Conservation (phyloP, 805 yeast genomes). For the Saccharomycopsis javanensis region DNA sequence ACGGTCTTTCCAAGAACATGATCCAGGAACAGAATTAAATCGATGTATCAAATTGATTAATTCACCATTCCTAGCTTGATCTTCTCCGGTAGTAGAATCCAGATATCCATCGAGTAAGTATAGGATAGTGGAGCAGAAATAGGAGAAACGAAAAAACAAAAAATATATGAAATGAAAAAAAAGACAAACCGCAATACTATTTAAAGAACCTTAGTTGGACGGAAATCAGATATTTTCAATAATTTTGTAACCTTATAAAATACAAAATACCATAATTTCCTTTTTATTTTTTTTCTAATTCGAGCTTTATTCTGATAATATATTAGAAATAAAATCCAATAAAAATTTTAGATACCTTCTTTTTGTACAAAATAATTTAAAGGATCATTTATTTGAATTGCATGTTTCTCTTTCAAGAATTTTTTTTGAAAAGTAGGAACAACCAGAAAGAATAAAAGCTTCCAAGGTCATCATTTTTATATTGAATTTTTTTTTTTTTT, state of each 20-base stretch:
- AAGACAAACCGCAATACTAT: neutral
- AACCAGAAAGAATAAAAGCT: too few species aligned
- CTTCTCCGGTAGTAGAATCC: conserved; percentile 60
- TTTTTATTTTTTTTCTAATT: too few species aligned
- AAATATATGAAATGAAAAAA: neutral
- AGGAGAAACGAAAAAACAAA: conserved; percentile 33
- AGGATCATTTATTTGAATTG: too few species aligned
- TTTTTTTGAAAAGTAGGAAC: too few species aligned
- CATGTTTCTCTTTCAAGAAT: too few species aligned
- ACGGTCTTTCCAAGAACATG: conserved; percentile 28
- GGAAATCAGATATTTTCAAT: neutral
- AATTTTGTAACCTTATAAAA: neutral
- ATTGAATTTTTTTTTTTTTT: too few species aligned
- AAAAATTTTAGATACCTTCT: too few species aligned
- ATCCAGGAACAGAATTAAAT: conserved; percentile 33
- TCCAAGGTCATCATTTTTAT: too few species aligned
- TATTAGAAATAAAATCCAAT: too few species aligned
- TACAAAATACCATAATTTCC: too few species aligned
- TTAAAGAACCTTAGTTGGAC: neutral
- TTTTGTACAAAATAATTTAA: too few species aligned
- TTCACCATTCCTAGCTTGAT: conserved; percentile 37
- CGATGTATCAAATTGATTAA: conserved; percentile 41
- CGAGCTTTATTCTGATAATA: too few species aligned
- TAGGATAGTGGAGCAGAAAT: conserved; percentile 51
- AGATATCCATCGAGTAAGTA: conserved; percentile 35